These are phyloP conservation scores for Colletotrichum sidae DNA, from an alignment of 2,329 filamentous ascomycete genomes.

Conservation along the genomic window DNA sequence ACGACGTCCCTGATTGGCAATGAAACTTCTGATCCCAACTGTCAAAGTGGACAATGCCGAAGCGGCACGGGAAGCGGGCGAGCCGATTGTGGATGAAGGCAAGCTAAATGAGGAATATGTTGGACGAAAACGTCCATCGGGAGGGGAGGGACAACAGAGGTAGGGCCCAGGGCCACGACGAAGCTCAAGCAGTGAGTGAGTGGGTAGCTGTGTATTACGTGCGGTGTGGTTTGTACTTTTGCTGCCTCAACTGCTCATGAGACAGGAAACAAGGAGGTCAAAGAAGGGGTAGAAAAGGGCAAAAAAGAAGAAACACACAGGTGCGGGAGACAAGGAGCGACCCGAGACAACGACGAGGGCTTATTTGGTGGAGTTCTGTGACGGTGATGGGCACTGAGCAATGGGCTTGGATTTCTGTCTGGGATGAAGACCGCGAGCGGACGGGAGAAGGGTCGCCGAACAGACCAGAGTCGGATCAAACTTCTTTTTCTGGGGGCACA, in stretches of 20 bases:
- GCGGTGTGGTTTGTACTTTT: background rate
- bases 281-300: constrained; percentile 5
- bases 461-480: constrained; percentile 19
- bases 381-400: background rate
- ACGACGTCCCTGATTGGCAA: constrained; percentile 31
- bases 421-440: constrained; percentile 25
- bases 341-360: constrained; percentile 33
- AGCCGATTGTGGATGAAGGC: constrained; percentile 30
- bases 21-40: constrained; percentile 25
- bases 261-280: background rate
- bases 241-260: background rate
- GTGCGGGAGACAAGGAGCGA: constrained; percentile 26
- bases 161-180: constrained; percentile 16
- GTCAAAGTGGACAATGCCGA: constrained; percentile 26
- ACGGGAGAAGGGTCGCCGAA: constrained; percentile 20
- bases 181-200: background rate
- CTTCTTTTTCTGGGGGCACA: constrained; percentile 3
- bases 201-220: background rate
- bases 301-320: constrained; percentile 13
- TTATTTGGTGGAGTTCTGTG: constrained; percentile 25
- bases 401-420: background rate
- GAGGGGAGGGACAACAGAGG: constrained; percentile 4
- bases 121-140: constrained; percentile 33
- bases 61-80: constrained; percentile 30
- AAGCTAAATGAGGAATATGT: constrained; percentile 22